Base-by-base conservation (phyloP, 495 filamentous ascomycete species). In the Talaromyces ruber region DNA sequence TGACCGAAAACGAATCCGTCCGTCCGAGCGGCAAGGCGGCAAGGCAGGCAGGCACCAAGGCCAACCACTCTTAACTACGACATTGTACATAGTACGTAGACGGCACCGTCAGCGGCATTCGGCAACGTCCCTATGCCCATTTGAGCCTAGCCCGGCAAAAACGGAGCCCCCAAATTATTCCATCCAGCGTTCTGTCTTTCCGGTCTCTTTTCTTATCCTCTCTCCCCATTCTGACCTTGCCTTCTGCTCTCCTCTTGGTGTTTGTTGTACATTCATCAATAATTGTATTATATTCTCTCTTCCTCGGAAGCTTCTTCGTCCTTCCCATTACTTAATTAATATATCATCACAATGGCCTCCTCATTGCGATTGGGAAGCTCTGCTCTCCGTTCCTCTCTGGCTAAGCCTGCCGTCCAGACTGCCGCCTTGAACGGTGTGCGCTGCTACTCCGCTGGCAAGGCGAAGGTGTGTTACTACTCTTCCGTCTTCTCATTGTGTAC, bases 401-500 rank as follows among this genome's bases (percentile, higher is more conserved):
- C 86, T 57, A 79, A 79, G 77, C 80, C 74, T 71, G 82, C 70
- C 68, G 81, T 81, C 68, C 84, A 84, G 75, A 82, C 86, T 74
- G 84, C 82, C 67, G 84, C 86, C 75, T 88, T 90, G 81, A 91
- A 87, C 80, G 89, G 92, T 71, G 75, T 87, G 72, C 86, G 93
- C 76, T 86, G 84, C 84, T 97, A 96, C 78, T 95, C 92, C 59
- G 84, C 91, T 66, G 82, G 76, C 47, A 97, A 97, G 82, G 80
- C 88, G 62, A 88, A 93, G 86, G 93, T 93, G 79, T 61, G 79
- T 63, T 63, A 57, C 70, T 68, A 59, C 63, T 66, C 59, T 58
- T 45, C 64, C 26, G 51, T 54, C 63, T 25, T 62, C 12, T 12
- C 62, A 29, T 54, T 14, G 22, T 16, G 26, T 12, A 11, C 14